Base-by-base conservation (phyloP, 139 green algal genomes). In the Chlorella ohadii region DNA sequence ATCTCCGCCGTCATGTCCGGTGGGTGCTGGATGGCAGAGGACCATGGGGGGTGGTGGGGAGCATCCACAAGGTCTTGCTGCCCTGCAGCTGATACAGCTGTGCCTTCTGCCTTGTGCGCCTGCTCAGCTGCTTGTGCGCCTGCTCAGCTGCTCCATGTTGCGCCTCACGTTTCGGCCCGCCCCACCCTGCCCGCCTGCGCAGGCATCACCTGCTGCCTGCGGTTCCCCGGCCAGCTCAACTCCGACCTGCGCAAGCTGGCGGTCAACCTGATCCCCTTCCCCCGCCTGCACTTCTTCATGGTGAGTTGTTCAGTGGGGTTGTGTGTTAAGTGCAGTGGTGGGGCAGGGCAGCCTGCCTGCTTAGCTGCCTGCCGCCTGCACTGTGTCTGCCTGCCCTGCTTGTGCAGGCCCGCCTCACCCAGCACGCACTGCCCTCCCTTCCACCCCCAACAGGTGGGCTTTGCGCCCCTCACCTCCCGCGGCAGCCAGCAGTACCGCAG, bases 261-360 rank as follows among this genome's bases (percentile, higher is more conserved):
- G 1, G 97, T 99, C 68, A 99, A 99, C 94, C 90, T 99, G 73
- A 98, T 99, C 85, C 97, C 97, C 86, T 99, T 99, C 94, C 97
- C 97, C 36, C 95, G 97, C 67, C 95, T 99, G 44, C 97, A 99
- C 94, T 99, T 99, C 93, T 99, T 99, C 96, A 99, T 99, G 97
- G 78, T 83, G 59, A 2, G 59, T 33, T n/a, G n/a, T n/a, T n/a
- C n/a, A n/a, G 19, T 5, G 9, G 59, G 22, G 3, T 15, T 17
- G 23, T 34, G 59, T 9, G 59, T 22, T 13, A 23, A 23, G 59
- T 67, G 59, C 51, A 59, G 51, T 55, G 11, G 44, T 6, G 6
- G 44, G 44, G 7, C 6, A 11, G 44, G n/a, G n/a, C n/a, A n/a
- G n/a, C n/a, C n/a, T n/a, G n/a, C n/a, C n/a, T n/a, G n/a, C n/a